phyloP scores from a whole-genome alignment of 1,284 basidiomycete species.

The Rugosomyces carneus region DNA sequence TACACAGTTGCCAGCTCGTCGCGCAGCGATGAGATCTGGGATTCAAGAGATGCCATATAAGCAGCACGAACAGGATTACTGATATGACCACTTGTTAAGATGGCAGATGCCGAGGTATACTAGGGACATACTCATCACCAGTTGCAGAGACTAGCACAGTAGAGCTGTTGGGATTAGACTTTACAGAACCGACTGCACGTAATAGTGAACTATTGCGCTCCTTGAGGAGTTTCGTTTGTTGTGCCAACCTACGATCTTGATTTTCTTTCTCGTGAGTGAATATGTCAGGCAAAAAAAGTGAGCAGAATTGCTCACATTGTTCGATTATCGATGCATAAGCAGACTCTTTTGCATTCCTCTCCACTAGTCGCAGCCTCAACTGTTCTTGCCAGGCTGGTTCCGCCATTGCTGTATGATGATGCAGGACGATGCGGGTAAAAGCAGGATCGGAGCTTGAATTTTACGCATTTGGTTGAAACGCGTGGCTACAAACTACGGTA shows the following conservation, averaged over 20 bases:
- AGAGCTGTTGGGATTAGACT: slow-evolving; percentile 56
- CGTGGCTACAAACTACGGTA: slow-evolving; percentile 17
- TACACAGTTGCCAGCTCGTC: slow-evolving; percentile 92
- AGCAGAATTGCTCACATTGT: slow-evolving; percentile 59
- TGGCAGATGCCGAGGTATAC: slow-evolving; percentile 15
- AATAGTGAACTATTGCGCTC: slow-evolving; percentile 84
- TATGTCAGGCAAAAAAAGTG: not conserved
- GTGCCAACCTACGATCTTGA: slow-evolving; percentile 81
- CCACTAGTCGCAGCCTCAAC: slow-evolving; percentile 69
- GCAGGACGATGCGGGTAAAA: slow-evolving; percentile 6
- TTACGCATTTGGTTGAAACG: slow-evolving; percentile 22
- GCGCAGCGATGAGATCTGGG: slow-evolving; percentile 84
- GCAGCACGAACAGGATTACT: slow-evolving; percentile 82
- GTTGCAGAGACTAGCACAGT: slow-evolving; percentile 60
- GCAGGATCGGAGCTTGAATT: slow-evolving; percentile 33
- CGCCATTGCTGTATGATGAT: slow-evolving; percentile 43
- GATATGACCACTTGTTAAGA: slow-evolving; percentile 12
- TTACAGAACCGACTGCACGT: slow-evolving; percentile 68
- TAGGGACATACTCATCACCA: slow-evolving; percentile 58
- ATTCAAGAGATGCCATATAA: slow-evolving; percentile 87
- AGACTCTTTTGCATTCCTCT: slow-evolving; percentile 69
- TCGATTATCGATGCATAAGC: slow-evolving; percentile 82
- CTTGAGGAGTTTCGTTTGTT: slow-evolving; percentile 84
- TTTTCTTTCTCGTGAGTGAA: slow-evolving; percentile 16
- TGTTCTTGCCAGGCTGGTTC: slow-evolving; percentile 80